These are phyloP conservation scores for Penicillium sp. DNA, from an alignment of 2,329 filamentous ascomycete species.

Conservation along the genomic window DNA sequence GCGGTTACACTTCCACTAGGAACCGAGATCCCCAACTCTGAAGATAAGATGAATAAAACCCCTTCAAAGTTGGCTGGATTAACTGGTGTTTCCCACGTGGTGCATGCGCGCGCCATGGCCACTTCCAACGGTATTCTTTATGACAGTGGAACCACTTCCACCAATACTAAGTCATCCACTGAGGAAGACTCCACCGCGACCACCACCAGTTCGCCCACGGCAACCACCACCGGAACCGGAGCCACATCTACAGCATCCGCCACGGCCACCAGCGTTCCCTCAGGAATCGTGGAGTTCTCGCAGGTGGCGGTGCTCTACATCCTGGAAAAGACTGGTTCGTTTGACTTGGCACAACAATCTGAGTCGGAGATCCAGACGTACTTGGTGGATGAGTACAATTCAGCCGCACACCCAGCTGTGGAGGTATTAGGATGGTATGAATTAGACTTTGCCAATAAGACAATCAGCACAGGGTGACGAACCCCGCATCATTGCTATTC, in stretches of 20 bases:
- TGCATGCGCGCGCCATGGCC: constrained; percentile 27
- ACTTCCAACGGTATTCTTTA: constrained; percentile 42
- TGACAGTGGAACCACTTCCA: constrained; percentile 17
- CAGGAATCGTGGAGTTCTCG: constrained; percentile 34
- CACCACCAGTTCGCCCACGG: constrained; percentile 17
- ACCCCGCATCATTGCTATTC: not conserved
- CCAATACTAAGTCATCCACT: not conserved
- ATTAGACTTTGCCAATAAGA: constrained; percentile 38
- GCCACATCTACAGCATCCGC: constrained; percentile 14
- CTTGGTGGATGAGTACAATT: constrained; percentile 26
- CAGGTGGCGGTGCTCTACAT: constrained; percentile 45
- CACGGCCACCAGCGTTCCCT: constrained; percentile 10
- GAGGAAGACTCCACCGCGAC: constrained; percentile 1
- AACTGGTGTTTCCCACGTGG: constrained; percentile 5
- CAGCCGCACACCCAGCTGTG: constrained; percentile 17
- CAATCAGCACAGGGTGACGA: constrained; percentile 28
- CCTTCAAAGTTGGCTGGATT: not conserved
- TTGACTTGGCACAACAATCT: constrained; percentile 31
- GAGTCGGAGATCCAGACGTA: constrained; percentile 34
- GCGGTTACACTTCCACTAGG: constrained; percentile 8
- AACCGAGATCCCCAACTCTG: not conserved
- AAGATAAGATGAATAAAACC: not conserved
- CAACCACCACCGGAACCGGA: constrained; percentile 17
- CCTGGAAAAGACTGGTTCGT: constrained; percentile 34
- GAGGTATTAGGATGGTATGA: constrained; percentile 30